phyloP scores from a whole-genome alignment of 495 filamentous ascomycete species.

The Penicillium psychrofluorescens region DNA sequence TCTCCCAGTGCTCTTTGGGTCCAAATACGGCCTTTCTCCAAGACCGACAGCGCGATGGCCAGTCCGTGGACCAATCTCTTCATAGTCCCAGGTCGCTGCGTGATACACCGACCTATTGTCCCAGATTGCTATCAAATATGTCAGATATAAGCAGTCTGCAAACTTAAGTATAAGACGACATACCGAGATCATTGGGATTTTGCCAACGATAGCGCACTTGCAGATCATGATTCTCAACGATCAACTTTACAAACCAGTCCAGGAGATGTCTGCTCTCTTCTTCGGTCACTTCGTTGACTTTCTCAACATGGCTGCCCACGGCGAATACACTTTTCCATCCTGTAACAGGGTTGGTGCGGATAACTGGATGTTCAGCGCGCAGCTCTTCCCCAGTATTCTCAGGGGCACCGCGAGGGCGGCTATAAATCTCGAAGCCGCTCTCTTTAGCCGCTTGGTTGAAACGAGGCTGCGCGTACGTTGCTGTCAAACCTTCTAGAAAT shows the following conservation, averaged over 20 bases:
- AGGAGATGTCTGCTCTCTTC: constrained; percentile 58
- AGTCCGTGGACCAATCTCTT: constrained; percentile 43
- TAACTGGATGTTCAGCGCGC: constrained; percentile 58
- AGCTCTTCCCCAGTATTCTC: constrained; percentile 60
- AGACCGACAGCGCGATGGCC: constrained; percentile 51
- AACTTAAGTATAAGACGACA: constrained; percentile 21
- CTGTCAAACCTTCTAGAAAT: constrained; percentile 64
- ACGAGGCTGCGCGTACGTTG: constrained; percentile 53
- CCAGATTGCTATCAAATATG: constrained; percentile 30
- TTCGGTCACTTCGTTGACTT: constrained; percentile 60
- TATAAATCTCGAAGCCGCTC: constrained; percentile 50
- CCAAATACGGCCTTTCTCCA: constrained; percentile 57
- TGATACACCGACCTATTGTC: constrained; percentile 62
- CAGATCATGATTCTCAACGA: constrained; percentile 73
- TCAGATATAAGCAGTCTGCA: neutral
- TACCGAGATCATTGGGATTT: constrained; percentile 48
- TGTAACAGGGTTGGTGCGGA: constrained; percentile 79
- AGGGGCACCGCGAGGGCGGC: constrained; percentile 52
- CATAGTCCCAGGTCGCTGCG: constrained; percentile 56
- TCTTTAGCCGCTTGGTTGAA: constrained; percentile 52
- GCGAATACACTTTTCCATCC: constrained; percentile 75
- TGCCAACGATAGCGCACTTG: constrained; percentile 67
- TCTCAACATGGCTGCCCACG: constrained; percentile 50
- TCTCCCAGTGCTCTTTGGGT: constrained; percentile 23
- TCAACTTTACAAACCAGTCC: constrained; percentile 53